Base-by-base conservation (phyloP, 192 early-diverging fungal species). In the Rhizophagus prolifer region DNA sequence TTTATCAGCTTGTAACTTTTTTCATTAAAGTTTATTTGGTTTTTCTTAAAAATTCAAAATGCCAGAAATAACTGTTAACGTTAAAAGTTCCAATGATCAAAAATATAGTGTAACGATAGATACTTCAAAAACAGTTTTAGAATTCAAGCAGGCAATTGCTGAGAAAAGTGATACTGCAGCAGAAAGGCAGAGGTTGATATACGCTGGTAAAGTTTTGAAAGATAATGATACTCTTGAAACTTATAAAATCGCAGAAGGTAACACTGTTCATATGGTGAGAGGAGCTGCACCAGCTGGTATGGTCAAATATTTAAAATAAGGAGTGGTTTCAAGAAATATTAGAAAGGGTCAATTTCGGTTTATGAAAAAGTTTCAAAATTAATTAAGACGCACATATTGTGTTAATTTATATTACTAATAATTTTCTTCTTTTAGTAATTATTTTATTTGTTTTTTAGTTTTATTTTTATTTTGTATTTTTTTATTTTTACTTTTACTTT, bases 261-360 rank as follows among this genome's bases (percentile, higher is more conserved):
- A 94, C 78, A 97, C 96, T 25, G 87, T 99, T 13, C 97, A 99
- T 73, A 91, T 99, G 91, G 96, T 97, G 14, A 90, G 90, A 61
- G 89, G 92, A 21, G 78, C 83, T 4, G 69, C 82, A 12, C 87
- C 88, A 75, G 80, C 81, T 54, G 83, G 69, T 41, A 31, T 72
- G 75, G 10, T 44, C 1, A 44, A 44, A 44, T 44, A 44, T 44
- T 44, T 44, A 44, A 12, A 38, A 6, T 38, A 2, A 12, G 0
- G 41, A 12, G 10, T 12, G 58, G n/a, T 60, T 60, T 5, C n/a
- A 60, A 36, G 23, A 60, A 60, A 25, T 21, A 60, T 60, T 44
- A 44, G 12, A 44, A 44, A 44, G 2, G 41, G 41, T 0, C 9
- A 12, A 44, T 12, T 44, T 44, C 10, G 10, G 10, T 44, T 44